Evolutionary conservation across 768 basidiomycete species (phyloP).

Genomic region (Wakefieldia striispora): DNA sequence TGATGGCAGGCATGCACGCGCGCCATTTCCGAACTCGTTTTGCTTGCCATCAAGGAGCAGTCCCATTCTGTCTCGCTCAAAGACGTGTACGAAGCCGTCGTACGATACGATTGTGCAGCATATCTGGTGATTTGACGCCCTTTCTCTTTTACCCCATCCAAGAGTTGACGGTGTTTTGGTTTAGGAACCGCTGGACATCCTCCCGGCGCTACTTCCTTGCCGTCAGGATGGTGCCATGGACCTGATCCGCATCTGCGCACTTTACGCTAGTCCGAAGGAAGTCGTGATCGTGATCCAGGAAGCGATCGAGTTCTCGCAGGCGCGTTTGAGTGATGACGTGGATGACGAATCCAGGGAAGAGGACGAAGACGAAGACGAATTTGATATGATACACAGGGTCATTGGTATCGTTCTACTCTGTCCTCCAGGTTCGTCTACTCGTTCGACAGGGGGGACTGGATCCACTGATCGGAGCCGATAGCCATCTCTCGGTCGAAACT

Average conservation of each 20-base stretch:
- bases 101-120: constrained; percentile 10
- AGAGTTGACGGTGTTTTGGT: background rate
- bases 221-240: constrained; percentile 27
- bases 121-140: constrained; percentile 15
- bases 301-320: constrained; percentile 32
- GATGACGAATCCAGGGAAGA: constrained; percentile 5
- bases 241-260: constrained; percentile 34
- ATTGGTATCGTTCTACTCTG: constrained; percentile 20
- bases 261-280: constrained; percentile 39
- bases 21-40: constrained; percentile 20
- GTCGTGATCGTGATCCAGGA: constrained; percentile 42
- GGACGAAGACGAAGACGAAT: constrained; percentile 9
- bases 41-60: constrained; percentile 11
- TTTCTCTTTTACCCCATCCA: background rate
- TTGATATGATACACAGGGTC: constrained; percentile 7
- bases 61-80: constrained; percentile 9
- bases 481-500: constrained; percentile 25
- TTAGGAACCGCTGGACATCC: constrained; percentile 40
- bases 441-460: background rate
- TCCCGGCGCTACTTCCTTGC: constrained; percentile 37
- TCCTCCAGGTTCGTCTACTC: constrained; percentile 17
- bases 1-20: constrained; percentile 16
- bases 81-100: constrained; percentile 15
- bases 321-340: constrained; percentile 9
- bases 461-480: constrained; percentile 7